Evolutionary conservation across 495 filamentous ascomycete species (phyloP), one percentile per base, ranked within the genome.

Genomic region (Neurospora discreta): DNA sequence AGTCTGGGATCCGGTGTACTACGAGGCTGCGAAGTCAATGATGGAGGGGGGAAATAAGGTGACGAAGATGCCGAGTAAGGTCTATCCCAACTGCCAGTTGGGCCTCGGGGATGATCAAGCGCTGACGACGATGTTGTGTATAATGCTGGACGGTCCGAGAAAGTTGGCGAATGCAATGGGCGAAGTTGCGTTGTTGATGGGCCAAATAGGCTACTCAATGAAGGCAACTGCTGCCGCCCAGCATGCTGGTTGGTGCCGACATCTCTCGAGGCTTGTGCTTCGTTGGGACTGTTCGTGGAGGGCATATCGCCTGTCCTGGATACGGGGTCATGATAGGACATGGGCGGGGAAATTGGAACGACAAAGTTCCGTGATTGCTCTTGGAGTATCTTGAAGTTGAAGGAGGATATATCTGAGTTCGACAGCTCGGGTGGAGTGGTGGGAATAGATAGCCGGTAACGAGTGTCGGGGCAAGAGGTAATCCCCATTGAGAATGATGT

Each of bases 201-300:
- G 2, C 82, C 84, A 78, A 88, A 87, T 11, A 88, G 77, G 71
- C 85, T 87, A 73, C 85, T 88, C 71, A 88, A 70, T 26, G 86
- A 80, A 0, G 86, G 86, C 52, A 88, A 81, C 75, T 85, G 82
- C 71, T 86, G 83, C 69, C 84, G 78, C 42, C 81, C 71, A 43
- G 81, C 72, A 39, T 70, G 68, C 58, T 77, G 72, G 67, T 77
- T 72, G 30, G 72, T 71, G 30, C 44, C 67, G 65, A 71, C 70
- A n/a, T 82, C 81, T 70, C 78, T 81, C 68, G 77, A 80, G 41
- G 68, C 44, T 65, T 72, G 78, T 38, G 75, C 75, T 68, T 80
- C 80, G 72, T 80, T 80, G 40, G 74, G 68, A 38, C 77, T 79
- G 75, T 80, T 81, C 60, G 76, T 77, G 40, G 78, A 71, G 69